Percentiles rank a stretch among this genome's conserved stretches.
Evolutionary conservation across 257 asterid species (phyloP).

Genomic region (Nicotiana attenuata): DNA sequence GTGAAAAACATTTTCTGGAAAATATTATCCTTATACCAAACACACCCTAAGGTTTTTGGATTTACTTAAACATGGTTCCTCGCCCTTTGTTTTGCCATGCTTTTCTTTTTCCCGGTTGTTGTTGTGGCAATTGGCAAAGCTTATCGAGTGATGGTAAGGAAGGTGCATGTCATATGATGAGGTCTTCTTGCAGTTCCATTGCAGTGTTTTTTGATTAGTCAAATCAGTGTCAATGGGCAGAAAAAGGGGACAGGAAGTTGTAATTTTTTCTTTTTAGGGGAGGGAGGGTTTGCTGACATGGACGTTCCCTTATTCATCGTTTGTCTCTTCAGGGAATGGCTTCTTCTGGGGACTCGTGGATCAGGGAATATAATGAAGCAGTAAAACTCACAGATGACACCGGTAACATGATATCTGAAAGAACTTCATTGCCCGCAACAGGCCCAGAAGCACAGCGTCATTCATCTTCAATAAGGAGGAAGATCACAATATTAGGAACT

Average conservation of each 20-base stretch:
- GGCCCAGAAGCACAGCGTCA: constrained; percentile 85
- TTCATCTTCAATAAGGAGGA: constrained; percentile 74
- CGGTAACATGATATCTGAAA: constrained; percentile 70
- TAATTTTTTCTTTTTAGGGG: background rate
- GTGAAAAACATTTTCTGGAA: no score
- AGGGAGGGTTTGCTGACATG: background rate
- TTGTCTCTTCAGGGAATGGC: constrained; percentile 46
- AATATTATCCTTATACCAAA: no score
- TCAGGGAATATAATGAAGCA: constrained; percentile 87
- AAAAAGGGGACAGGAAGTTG: background rate
- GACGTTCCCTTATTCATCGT: background rate
- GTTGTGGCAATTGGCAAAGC: background rate
- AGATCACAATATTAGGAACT: constrained; percentile 80
- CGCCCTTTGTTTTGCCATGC: background rate
- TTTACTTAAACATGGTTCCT: background rate
- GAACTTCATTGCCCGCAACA: constrained; percentile 53
- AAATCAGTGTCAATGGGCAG: background rate
- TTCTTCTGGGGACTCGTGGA: constrained; percentile 73
- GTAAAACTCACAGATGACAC: constrained; percentile 82
- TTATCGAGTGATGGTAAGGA: background rate
- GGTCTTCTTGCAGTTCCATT: background rate
- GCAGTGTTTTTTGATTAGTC: background rate
- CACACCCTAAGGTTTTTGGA: background rate
- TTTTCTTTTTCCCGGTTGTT: background rate
- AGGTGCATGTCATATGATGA: background rate